These are phyloP conservation scores for Phytopythium chamaehyphon DNA, from an alignment of 352 stramenopile genomes.

Conservation along the genomic window DNA sequence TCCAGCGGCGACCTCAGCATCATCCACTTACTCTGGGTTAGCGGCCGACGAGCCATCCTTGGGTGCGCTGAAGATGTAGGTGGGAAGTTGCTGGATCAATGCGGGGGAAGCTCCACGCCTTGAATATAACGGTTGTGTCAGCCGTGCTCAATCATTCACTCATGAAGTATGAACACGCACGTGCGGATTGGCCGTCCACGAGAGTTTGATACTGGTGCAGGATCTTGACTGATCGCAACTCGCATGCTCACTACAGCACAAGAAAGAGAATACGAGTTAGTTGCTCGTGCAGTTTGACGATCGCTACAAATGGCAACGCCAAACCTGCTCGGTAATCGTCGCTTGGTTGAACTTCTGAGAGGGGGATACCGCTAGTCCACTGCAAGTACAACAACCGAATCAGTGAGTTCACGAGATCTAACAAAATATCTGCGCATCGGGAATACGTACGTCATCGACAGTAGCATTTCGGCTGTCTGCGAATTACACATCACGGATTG, in stretches of 20 bases:
- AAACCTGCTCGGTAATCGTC: constrained; percentile 32
- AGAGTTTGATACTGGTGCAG: constrained; percentile 14
- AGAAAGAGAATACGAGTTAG: not conserved
- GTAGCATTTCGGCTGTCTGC: constrained; percentile 41
- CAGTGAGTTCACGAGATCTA: too few relatives aligned
- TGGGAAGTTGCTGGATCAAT: constrained; percentile 79
- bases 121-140: not conserved
- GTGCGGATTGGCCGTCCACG: constrained; percentile 20
- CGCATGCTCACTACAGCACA: constrained; percentile 47
- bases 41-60: constrained; percentile 36
- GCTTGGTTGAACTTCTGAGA: constrained; percentile 25
- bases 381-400: not conserved
- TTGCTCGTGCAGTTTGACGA: not conserved
- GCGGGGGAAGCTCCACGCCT: constrained; percentile 57
- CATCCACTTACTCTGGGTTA: constrained; percentile 50
- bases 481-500: not conserved
- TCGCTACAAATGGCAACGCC: not conserved
- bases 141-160: too few relatives aligned
- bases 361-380: constrained; percentile 16
- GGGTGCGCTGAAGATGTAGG: constrained; percentile 62
- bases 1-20: too few relatives aligned
- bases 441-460: constrained; percentile 40
- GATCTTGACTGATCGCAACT: constrained; percentile 27
- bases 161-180: constrained; percentile 7
- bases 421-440: too few relatives aligned